Evolutionary conservation across 345 rosid species (phyloP), one percentile per base, ranked within the genome.

Genomic region (Aquilaria sinensis): DNA sequence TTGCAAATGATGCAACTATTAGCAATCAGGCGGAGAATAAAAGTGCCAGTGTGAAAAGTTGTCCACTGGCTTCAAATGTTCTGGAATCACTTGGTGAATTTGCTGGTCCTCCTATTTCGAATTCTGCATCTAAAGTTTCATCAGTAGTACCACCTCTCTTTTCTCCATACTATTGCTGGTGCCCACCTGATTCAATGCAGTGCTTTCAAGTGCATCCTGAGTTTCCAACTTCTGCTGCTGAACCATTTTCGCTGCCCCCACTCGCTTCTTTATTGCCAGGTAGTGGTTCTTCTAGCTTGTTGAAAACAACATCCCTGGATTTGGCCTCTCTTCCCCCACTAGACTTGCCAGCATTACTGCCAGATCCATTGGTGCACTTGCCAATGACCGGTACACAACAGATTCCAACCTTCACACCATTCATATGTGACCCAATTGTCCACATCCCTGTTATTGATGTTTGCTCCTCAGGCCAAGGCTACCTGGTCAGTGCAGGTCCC

Each of bases 381-480:
- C 96, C 88, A 1, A 68, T 78, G 37, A 57, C 88, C 2, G 69
- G 76, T 10, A 75, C 91, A 47, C 91, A 83, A 76, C 89, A 80
- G 70, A 74, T 90, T 67, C 84, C 85, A 2, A 83, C 90, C 57
- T 91, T 94, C 61, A 84, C 84, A 0, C 97, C 99, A 43, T 71
- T 91, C 34, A 89, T 95, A 61, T 91, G 99, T 9, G 99, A 95
- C 55, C 85, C 99, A 2, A 91, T 95, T 51, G 96, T 95, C 65
- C 99, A 95, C 49, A 67, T 91, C 47, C 99, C 99, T 0, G 83
- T 89, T 10, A 85, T 95, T 12, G 96, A 91, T 78, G 78, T 91
- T 65, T 94, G 87, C 81, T 94, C 99, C 4, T 84, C 97, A 3
- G 99, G 97, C 61, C 99, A 89, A 78, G 88, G 88, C 52, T 95